Evolutionary conservation across 2,329 filamentous ascomycete species (phyloP), one percentile per base, ranked within the genome.

Genomic region (Leptosphaerulina australis): DNA sequence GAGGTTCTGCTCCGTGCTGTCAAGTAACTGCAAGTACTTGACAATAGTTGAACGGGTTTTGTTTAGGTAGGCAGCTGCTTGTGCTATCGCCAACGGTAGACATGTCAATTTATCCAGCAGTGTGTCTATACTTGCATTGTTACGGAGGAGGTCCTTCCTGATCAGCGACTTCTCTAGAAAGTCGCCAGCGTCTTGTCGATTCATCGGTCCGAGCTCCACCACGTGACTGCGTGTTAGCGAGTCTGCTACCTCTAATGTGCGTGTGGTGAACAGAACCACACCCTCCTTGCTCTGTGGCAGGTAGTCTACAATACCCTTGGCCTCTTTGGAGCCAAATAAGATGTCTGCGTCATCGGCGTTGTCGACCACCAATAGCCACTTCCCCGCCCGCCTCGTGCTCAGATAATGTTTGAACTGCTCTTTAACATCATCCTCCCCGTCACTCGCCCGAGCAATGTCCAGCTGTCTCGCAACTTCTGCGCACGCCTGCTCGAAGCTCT

Each of bases 51-150:
- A 65, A 5, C 29, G 44, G 22, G 59, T 68, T 20, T 24, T 54
- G 22, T 72, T 74, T 14, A 79, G 60, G 38, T 76, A 79, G 3
- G 75, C 73, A 3, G 70, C 58, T 5, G 49, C 49, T 25, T 53
- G 33, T 1, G 31, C 77, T 14, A 76, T 76, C n/a, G 71, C 74
- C 8, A 76, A 60, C 0, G 76, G 77, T 14, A 79, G 69, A 46
- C 60, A 72, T 0, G 61, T 63, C 10, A 79, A 68, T 31, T 71
- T 55, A 4, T 50, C 34, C n/a, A 60, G 34, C 18, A 60, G 47
- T 15, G 49, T 35, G 6, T 22, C 34, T 5, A 28, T 39, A 5
- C 22, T 20, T 33, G 8, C 41, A 6, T 25, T 10, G 25, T 28
- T 12, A 8, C n/a, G 9, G n/a, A 12, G 9, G 5, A 12, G 5